Percentiles rank a stretch among this genome's conserved stretches.
These are phyloP conservation scores for Cercophora sp. DNA, from an alignment of 495 filamentous ascomycete species.

Conservation along the genomic window DNA sequence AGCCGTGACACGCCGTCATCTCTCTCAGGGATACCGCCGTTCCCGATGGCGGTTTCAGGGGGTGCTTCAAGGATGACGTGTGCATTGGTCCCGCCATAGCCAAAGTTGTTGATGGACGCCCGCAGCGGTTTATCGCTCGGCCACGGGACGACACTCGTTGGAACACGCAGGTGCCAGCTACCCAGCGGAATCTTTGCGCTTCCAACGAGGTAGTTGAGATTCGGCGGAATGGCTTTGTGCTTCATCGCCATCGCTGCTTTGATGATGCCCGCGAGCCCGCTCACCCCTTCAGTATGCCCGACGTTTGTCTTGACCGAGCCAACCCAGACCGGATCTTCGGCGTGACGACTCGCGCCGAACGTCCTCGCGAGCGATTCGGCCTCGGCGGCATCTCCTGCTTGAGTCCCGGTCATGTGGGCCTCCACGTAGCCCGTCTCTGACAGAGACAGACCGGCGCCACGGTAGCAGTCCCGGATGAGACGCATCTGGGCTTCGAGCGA, in stretches of 20 bases:
- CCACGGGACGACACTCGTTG: too few species aligned
- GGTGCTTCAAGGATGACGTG: constrained; percentile 18
- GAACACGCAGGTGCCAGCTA: too few species aligned
- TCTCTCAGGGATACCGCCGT: too few species aligned
- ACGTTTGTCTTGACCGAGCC: constrained; percentile 16
- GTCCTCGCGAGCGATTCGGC: not conserved
- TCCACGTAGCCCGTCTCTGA: constrained; percentile 31
- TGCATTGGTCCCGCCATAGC: constrained; percentile 13
- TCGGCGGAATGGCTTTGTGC: constrained; percentile 40
- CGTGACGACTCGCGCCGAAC: constrained; percentile 20
- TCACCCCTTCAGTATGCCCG: constrained; percentile 51
- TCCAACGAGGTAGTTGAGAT: constrained; percentile 28
- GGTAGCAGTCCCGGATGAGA: constrained; percentile 47
- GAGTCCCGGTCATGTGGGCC: constrained; percentile 30
- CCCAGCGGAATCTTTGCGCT: not conserved
- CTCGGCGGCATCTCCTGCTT: constrained; percentile 1
- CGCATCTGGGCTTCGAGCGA: constrained; percentile 46
- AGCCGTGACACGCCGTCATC: too few species aligned
- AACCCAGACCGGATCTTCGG: constrained; percentile 45
- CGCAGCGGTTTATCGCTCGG: too few species aligned
- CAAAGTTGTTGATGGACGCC: constrained; percentile 9
- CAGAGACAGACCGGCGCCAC: constrained; percentile 39
- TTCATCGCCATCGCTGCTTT: constrained; percentile 53
- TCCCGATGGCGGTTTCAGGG: not conserved
- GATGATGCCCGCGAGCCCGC: constrained; percentile 51